Evolutionary conservation across 2,329 filamentous ascomycete genomes (phyloP), one percentile per base, ranked within the genome.

Genomic region (Corynespora cassiicola): DNA sequence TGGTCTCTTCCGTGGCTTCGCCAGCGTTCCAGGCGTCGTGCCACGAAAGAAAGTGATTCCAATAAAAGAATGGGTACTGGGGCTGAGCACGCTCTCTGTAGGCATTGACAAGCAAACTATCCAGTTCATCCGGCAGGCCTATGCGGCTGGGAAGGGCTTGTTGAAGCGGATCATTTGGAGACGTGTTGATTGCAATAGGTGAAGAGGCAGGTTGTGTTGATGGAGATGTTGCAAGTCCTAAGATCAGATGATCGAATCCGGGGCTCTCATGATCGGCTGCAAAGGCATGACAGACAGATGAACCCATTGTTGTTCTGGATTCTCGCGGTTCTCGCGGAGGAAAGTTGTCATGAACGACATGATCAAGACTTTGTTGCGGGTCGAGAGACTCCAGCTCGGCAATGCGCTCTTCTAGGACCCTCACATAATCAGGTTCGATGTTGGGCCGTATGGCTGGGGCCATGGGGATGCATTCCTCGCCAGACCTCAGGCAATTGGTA

Each of bases 401-500:
- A 12, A 53, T 43, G 7, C 50, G 47, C 12, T 45, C 38, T 24
- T 53, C 50, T 6, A 53, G 36, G 14, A 41, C 30, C n/a, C 47
- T 47, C 14, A 53, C 50, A 39, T 53, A 51, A n/a, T 51, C 47
- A 39, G 37, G 44, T 17, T 53, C 47, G 11, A 49, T 36, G 11
- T 48, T 43, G 7, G 30, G 32, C 2, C 39, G 42, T 23, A 39
- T 36, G 7, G 45, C 45, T 11, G 48, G 50, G 7, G 39, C 34
- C 3, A 37, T 44, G 17, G 45, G 42, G 16, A 45, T 6, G 27
- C 91, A 96, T 31, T 82, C 77, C 16, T 88, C 76, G 45, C 79
- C 83, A 58, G 92, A 92, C 51, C 95, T 90, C 54, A 85, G 86
- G 65, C 91, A 96, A 54, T 81, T 80, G n/a, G 28, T 24, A 30